These are phyloP conservation scores for Erucastrum elatum DNA, from an alignment of 345 rosid species.

Conservation along the genomic window DNA sequence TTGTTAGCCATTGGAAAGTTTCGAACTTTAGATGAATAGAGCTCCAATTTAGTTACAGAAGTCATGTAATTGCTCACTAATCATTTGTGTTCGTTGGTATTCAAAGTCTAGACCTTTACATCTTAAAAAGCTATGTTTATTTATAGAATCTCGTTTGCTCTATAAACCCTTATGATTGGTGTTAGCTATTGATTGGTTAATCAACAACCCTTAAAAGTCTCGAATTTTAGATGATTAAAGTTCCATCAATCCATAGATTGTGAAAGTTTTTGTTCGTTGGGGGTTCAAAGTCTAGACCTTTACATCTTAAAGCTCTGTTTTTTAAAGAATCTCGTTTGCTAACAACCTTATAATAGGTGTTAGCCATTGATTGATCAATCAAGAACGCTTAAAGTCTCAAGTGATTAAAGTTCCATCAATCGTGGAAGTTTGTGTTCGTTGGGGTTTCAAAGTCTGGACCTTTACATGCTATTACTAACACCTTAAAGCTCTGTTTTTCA, in stretches of 20 bases:
- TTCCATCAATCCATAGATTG: too few species aligned
- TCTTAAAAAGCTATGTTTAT: too few species aligned
- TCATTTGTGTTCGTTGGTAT: too few species aligned
- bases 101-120: too few species aligned
- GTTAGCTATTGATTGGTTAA: too few species aligned
- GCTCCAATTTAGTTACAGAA: neutral
- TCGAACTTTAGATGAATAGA: conserved; percentile 5
- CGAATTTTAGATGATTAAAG: too few species aligned
- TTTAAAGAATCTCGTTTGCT: neutral
- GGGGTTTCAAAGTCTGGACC: neutral
- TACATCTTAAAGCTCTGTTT: neutral
- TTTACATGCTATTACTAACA: neutral
- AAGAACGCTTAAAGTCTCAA: neutral
- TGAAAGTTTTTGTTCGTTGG: neutral
- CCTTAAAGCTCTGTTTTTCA: conserved; percentile 10
- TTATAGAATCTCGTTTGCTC: too few species aligned
- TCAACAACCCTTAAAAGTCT: too few species aligned
- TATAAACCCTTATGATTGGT: too few species aligned
- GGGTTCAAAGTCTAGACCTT: neutral
- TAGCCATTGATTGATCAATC: neutral
- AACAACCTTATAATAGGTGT: neutral
- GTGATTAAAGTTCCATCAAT: neutral
- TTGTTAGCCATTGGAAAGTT: neutral
- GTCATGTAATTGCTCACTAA: neutral
- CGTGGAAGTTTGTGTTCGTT: neutral